phyloP scores from a whole-genome alignment of 2,329 filamentous ascomycete genomes.

The Bipolaris sorokiniana region DNA sequence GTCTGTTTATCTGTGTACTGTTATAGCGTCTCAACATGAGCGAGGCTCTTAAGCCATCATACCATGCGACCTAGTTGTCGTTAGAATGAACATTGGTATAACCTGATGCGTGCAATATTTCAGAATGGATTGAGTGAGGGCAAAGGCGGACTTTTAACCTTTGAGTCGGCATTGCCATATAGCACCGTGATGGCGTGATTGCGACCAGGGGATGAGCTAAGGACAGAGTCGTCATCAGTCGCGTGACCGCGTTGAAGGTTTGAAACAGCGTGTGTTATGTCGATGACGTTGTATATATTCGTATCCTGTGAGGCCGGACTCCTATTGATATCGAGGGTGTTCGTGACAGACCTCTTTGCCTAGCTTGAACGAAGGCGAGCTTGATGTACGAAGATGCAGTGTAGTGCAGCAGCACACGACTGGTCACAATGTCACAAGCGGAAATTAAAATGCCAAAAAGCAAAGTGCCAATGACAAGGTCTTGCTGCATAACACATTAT shows the following conservation, averaged over 20 bases:
- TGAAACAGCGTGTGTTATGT: background rate
- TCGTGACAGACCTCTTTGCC: background rate
- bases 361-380: background rate
- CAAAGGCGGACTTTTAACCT: background rate
- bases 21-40: background rate
- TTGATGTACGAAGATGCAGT: background rate
- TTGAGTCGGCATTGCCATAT: background rate
- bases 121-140: background rate
- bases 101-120: background rate
- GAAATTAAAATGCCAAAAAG: background rate
- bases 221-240: background rate
- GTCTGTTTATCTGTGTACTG: slow-evolving; percentile 6
- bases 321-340: background rate
- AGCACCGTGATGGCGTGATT: slow-evolving; percentile 31
- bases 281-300: background rate
- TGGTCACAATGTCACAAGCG: background rate
- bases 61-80: slow-evolving; percentile 1
- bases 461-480: background rate
- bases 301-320: background rate
- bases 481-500: background rate
- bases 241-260: background rate
- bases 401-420: background rate
- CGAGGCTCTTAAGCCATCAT: background rate
- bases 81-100: slow-evolving; percentile 7
- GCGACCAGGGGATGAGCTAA: background rate